Evolutionary conservation across 1,284 basidiomycete genomes (phyloP).

Genomic region (Cutaneotrichosporon sp.): DNA sequence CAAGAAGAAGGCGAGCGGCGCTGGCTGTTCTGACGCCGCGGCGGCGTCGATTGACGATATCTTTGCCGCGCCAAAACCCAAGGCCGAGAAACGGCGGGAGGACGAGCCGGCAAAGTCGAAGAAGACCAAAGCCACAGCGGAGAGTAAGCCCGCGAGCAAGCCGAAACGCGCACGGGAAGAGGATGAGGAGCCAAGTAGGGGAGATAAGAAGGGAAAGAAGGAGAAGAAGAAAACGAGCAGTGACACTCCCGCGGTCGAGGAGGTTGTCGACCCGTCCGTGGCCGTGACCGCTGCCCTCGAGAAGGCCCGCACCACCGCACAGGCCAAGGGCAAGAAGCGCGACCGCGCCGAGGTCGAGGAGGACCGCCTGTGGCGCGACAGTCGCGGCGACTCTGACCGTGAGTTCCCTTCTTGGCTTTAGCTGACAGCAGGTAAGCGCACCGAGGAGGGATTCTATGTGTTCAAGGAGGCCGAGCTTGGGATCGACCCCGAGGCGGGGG

Average conservation of each 20-base stretch:
- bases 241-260: conserved; percentile 20
- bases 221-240: conserved; percentile 1
- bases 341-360: conserved; percentile 40
- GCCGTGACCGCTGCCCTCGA: conserved; percentile 8
- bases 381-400: conserved; percentile 68
- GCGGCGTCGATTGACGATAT: conserved; percentile 8
- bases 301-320: neutral
- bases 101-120: conserved; percentile 5
- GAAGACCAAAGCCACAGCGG: conserved; percentile 3
- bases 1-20: conserved; percentile 19
- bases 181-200: neutral
- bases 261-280: conserved; percentile 32
- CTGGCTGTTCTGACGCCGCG: neutral
- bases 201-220: conserved; percentile 5
- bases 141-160: neutral
- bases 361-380: conserved; percentile 64
- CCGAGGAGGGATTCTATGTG: conserved; percentile 75
- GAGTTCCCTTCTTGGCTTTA: conserved; percentile 40
- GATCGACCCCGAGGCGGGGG: conserved; percentile 67
- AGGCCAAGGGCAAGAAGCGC: conserved; percentile 18
- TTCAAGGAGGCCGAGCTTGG: conserved; percentile 83
- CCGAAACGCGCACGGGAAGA: no score
- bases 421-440: conserved; percentile 60
- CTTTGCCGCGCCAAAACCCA: conserved; percentile 19
- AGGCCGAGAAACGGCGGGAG: conserved; percentile 1